Conservation (phyloP, 768 basidiomycete species). For the Coprinopsis cinerea region DNA sequence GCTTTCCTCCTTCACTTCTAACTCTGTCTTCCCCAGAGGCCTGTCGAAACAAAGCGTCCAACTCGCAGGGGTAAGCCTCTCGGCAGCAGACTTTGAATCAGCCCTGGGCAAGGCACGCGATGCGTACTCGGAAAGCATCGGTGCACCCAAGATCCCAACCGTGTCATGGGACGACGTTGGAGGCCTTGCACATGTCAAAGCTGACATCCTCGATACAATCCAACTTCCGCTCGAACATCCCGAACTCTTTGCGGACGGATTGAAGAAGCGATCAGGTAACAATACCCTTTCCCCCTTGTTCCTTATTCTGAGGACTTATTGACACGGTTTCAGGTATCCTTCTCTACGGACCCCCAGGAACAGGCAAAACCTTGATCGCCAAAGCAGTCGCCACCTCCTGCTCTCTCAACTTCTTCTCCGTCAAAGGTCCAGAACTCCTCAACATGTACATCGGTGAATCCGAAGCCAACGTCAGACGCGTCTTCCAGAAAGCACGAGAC, state of each 20-base stretch:
- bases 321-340: conserved; percentile 57
- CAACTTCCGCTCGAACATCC: conserved; percentile 88
- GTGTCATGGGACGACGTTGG: conserved; percentile 98
- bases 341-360: conserved; percentile 92
- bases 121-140: conserved; percentile 87
- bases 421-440: conserved; percentile 91
- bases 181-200: conserved; percentile 79
- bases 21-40: conserved; percentile 15
- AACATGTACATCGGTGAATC: conserved; percentile 99
- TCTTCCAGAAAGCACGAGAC: conserved; percentile 88
- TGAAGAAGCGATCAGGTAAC: conserved; percentile 92
- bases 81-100: conserved; percentile 59
- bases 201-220: conserved; percentile 93
- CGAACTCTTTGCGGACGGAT: conserved; percentile 81
- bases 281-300: not conserved
- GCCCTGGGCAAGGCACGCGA: conserved; percentile 69
- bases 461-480: conserved; percentile 91
- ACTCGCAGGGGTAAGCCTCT: conserved; percentile 38
- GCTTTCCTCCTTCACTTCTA: conserved; percentile 2
- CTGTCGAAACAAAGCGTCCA: conserved; percentile 21
- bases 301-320: not conserved
- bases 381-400: conserved; percentile 96
- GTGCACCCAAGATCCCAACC: conserved; percentile 93
- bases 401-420: conserved; percentile 93
- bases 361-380: conserved; percentile 91